Evolutionary conservation across 2,329 filamentous ascomycete genomes (phyloP).

Genomic region (Cladosporium sp.): DNA sequence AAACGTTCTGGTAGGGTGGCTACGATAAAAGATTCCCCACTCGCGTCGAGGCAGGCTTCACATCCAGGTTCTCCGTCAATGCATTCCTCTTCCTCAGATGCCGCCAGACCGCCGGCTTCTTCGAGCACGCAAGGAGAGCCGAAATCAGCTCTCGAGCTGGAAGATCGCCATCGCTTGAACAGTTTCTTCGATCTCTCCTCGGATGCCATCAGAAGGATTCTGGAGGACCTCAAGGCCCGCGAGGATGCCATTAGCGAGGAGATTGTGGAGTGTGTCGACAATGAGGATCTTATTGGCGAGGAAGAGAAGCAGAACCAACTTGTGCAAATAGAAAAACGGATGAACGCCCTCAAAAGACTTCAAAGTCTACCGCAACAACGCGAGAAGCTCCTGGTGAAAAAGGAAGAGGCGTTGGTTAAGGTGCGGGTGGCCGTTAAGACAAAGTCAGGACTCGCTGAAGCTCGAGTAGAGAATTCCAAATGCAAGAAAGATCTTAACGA

Average conservation of each 20-base stretch:
- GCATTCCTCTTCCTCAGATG: slow-evolving; percentile 1
- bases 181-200: slow-evolving; percentile 20
- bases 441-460: slow-evolving; percentile 14
- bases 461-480: slow-evolving; percentile 21
- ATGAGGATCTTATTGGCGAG: slow-evolving; percentile 15
- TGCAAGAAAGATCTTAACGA: slow-evolving; percentile 19
- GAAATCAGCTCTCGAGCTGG: slow-evolving; percentile 4
- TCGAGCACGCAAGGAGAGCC: slow-evolving; percentile 6
- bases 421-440: slow-evolving; percentile 20
- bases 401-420: slow-evolving; percentile 4
- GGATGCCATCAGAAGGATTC: slow-evolving; percentile 13
- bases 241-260: slow-evolving; percentile 18
- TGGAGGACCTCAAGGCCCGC: slow-evolving; percentile 14
- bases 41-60: neutral
- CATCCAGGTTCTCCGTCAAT: neutral
- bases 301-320: slow-evolving; percentile 16
- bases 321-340: slow-evolving; percentile 15
- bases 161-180: slow-evolving; percentile 12
- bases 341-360: slow-evolving; percentile 16
- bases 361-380: slow-evolving; percentile 18
- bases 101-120: neutral
- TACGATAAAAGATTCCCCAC: slow-evolving; percentile 3
- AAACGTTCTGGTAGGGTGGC: neutral
- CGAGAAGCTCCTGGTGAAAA: slow-evolving; percentile 15
- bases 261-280: slow-evolving; percentile 18